Evolutionary conservation across 2,329 filamentous ascomycete species (phyloP), one percentile per base, ranked within the genome.

Genomic region (Colletotrichum karsti): DNA sequence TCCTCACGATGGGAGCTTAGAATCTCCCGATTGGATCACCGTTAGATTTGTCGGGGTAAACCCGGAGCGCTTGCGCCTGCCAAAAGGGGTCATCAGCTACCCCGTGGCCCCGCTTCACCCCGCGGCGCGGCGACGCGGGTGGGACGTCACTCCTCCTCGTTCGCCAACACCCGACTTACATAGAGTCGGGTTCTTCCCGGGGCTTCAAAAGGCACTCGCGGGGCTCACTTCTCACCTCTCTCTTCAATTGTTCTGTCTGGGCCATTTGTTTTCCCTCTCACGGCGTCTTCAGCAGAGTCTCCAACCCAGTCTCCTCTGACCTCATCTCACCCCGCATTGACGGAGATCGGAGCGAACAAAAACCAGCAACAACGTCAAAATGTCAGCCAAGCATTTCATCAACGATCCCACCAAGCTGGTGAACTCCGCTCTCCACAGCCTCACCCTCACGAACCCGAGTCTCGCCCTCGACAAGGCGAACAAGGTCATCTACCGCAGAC

Each of bases 401-500:
- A 90, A 94, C 79, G 92, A 97, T 77, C 90, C 94, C 44, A 89
- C 90, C 59, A 87, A 92, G 75, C 89, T 98, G 57, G 93, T 98
- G 77, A 86, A 89, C 76, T 85, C 90, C 44, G 93, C 95, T 48
- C 89, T 98, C 20, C 87, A 90, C 74, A 90, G 92, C 70, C 85
- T 96, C 35, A 95, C 94, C 22, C 83, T 93, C 69, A 94, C 92
- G 56, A 98, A 98, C 79, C 95, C 95, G 8, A 91, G 92, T 37
- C 84, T 97, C 24, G 91, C 92, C 57, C 88, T 96, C 73, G 94
- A 98, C 77, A 79, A 82, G 30, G 84, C 89, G 57, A 92, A 97
- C 83, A 98, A 97, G 79, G 92, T 97, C 74, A 81, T 97, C 75
- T 97, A 96, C 82, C 88, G 89, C 63, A 88, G 92, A 18, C 91